Evolutionary conservation across 2,329 filamentous ascomycete species (phyloP), one percentile per base, ranked within the genome.

Genomic region (Parafenestella ontariensis): DNA sequence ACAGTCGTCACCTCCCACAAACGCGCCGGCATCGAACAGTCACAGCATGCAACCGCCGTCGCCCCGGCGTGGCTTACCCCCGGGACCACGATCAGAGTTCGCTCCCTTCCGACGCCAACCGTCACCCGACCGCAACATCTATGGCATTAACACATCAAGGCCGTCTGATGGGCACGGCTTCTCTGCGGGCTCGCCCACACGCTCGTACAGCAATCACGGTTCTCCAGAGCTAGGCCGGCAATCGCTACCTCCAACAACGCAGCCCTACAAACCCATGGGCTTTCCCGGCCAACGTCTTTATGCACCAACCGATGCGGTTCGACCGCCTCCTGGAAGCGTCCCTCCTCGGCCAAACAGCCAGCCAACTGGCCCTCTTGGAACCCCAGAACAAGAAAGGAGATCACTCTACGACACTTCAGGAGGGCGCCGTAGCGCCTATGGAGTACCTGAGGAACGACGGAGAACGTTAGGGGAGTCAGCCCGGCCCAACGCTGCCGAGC

Each of bases 1-100:
- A 45, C 79, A 83, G 56, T 79, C 82, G 61, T 79, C 79, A 56
- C 81, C 82, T 50, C 62, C 72, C 45, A 65, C 68, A 24, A 69
- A 69, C 62, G 72, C 77, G 36, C 75, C 76, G 11, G 70, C 74
- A 29, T 65, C 70, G 21, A 73, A 71, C 49, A 70, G 67, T 46
- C 73, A 76, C 62, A 72, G 73, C 46, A 81, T 80, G 77, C 79
- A 79, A 55, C 79, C 80, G 40, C 78, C 79, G 36, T 82, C 80
- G 20, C 80, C 76, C 26, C 69, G 75, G 51, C 74, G 74, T 44
- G 66, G 56, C 26, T 59, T 71, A 47, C 59, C 69, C 42, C 62
- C 70, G 46, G 70, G 60, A 18, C 49, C 68, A 5, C 68, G 72
- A 52, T 54, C 71, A 51, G 75, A 77, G 9, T 76, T 74, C 51